A percentile compares a stretch with the other conserved stretches of the same genome.
Evolutionary conservation across 352 stramenopile species (phyloP).

Genomic region (Globisporangium megalacanthum): DNA sequence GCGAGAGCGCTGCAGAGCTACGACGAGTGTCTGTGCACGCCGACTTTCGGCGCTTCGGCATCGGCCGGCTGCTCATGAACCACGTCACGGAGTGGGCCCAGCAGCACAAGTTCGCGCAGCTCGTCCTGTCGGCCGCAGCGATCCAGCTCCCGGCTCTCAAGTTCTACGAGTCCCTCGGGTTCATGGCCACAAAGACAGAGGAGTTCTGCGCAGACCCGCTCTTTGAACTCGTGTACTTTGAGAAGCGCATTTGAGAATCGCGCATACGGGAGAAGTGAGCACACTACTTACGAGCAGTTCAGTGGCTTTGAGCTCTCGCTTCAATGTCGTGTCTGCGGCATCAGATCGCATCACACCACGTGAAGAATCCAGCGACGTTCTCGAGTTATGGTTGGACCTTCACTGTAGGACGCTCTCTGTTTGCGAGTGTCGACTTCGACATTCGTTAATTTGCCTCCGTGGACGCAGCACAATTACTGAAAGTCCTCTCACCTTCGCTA

Average conservation of each 20-base stretch:
- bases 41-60: constrained; percentile 9
- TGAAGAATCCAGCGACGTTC: too few relatives aligned
- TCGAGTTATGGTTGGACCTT: too few relatives aligned
- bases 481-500: too few relatives aligned
- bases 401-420: background rate
- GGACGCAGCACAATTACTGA: background rate
- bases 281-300: background rate
- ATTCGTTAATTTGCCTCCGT: background rate
- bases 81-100: constrained; percentile 15
- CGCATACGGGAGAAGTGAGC: background rate
- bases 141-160: constrained; percentile 1
- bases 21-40: constrained; percentile 10
- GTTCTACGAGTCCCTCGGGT: constrained; percentile 2
- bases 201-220: constrained; percentile 4
- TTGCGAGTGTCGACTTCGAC: too few relatives aligned
- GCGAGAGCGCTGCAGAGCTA: constrained; percentile 4
- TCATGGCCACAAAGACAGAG: background rate
- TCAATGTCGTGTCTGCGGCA: too few relatives aligned
- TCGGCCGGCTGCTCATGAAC: constrained; percentile 12
- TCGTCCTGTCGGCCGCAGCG: constrained; percentile 10
- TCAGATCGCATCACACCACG: too few relatives aligned
- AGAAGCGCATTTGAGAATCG: background rate
- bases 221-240: constrained; percentile 6
- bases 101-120: background rate
- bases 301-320: too few relatives aligned